A percentile compares a stretch with the other conserved stretches of the same genome.
Evolutionary conservation across 2,329 filamentous ascomycete genomes (phyloP).

Genomic region (Cryphonectria parasitica): DNA sequence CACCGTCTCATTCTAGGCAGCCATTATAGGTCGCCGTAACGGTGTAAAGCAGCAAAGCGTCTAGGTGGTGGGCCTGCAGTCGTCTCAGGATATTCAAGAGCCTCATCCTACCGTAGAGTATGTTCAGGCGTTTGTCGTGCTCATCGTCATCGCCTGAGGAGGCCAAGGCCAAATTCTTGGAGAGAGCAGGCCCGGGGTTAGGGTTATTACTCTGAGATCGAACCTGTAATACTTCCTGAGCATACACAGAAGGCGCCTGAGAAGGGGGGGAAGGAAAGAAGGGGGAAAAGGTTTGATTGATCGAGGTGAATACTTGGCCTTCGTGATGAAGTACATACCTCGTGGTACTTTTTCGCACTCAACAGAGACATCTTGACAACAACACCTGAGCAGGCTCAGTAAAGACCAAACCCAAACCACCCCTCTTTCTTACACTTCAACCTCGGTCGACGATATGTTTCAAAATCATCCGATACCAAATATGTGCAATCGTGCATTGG

Average conservation of each 20-base stretch:
- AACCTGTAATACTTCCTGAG: too few species aligned
- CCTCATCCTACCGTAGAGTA: too few species aligned
- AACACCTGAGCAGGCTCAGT: too few species aligned
- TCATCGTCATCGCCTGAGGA: too few species aligned
- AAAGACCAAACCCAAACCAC: too few species aligned
- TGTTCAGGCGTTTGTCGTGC: too few species aligned
- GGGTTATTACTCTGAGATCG: not conserved
- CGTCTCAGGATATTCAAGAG: not conserved
- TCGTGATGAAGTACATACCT: not conserved
- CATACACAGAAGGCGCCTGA: not conserved
- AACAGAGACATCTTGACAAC: too few species aligned
- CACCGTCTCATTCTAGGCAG: not conserved
- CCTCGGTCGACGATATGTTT: not conserved
- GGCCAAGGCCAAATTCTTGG: too few species aligned
- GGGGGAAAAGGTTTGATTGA: not conserved
- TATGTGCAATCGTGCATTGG: not conserved
- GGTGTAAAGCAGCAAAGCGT: not conserved
- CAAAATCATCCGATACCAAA: not conserved
- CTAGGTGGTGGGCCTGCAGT: not conserved
- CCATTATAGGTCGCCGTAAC: not conserved
- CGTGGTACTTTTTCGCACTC: too few species aligned
- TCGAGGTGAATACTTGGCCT: not conserved
- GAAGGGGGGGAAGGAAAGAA: too few species aligned
- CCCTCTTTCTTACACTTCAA: too few species aligned
- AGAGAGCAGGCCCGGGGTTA: too few species aligned